Evolutionary conservation across 495 filamentous ascomycete genomes (phyloP), one percentile per base, ranked within the genome.

Genomic region (Penicillium paxilli): DNA sequence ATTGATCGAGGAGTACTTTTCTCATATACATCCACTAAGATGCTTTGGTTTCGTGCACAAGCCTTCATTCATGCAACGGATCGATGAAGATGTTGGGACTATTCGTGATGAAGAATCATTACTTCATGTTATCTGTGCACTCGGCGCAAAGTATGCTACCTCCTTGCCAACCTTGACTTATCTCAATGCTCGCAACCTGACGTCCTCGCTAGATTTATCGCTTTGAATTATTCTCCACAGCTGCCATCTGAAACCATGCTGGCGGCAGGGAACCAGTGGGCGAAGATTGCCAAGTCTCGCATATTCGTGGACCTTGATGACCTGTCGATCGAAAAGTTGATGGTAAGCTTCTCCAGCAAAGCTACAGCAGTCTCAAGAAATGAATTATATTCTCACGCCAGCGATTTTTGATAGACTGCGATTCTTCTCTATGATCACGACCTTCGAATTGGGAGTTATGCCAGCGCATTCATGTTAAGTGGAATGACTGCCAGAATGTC

Each of bases 31-130:
- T 44, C 57, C 57, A 1, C 37, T 66, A 10, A 47, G 64, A 40
- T 66, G 60, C 14, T 66, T 64, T 47, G 64, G 60, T 6, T 66
- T 66, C 47, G 58, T 66, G 14, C 64, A 66, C 38, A 66, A 64
- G 28, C 64, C 64, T 1, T 58, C 60, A 1, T 63, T 66, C 25
- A 59, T 66, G 60, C 60, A 56, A 40, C 47, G 57, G 20, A 49
- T 66, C 24, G 64, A 66, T 47, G 54, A 61, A 24, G 54, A 55
- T 32, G 26, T 57, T 16, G 47, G 45, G 3, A 11, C 45, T 0
- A 51, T 41, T 19, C 51, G 61, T 11, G 50, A 66, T 16, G 35
- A 54, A 22, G 51, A 57, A 44, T 56, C 64, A 12, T 45, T 66
- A 19, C 52, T 66, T 26, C 60, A 60, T 25, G 47, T 64, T 20